Percentiles rank a stretch among this genome's conserved stretches.
phyloP scores from a whole-genome alignment of 2,329 filamentous ascomycete genomes.

The Exophiala oligosperma region DNA sequence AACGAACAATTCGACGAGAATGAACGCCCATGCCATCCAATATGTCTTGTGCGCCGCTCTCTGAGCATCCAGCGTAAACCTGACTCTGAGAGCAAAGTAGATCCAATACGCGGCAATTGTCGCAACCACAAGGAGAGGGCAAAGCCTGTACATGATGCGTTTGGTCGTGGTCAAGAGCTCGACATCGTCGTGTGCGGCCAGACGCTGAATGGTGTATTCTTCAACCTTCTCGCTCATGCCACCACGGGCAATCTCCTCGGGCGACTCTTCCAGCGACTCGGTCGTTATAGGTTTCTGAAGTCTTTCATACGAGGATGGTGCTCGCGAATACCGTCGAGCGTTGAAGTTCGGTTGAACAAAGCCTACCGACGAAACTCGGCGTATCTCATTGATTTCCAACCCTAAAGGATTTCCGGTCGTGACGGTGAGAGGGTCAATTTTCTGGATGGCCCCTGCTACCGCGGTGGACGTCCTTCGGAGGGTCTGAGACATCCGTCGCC shows the following conservation, averaged over 20 bases:
- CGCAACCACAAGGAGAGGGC: conserved; percentile 16
- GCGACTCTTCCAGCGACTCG: background rate
- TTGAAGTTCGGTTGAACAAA: conserved; percentile 16
- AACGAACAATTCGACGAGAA: conserved; percentile 19
- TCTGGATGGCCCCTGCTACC: conserved; percentile 13
- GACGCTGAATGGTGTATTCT: conserved; percentile 18
- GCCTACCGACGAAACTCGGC: conserved; percentile 19
- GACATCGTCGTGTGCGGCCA: conserved; percentile 21
- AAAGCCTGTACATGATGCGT: conserved; percentile 14
- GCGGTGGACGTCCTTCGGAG: conserved; percentile 14
- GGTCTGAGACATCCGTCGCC: conserved; percentile 12
- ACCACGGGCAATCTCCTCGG: background rate
- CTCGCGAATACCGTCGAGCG: conserved; percentile 14
- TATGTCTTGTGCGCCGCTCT: conserved; percentile 12
- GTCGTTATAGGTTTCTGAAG: conserved; percentile 5
- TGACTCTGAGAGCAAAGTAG: conserved; percentile 22
- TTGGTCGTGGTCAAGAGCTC: conserved; percentile 15
- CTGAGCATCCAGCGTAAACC: conserved; percentile 17
- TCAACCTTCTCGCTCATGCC: conserved; percentile 18
- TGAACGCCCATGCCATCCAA: conserved; percentile 26
- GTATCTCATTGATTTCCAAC: conserved; percentile 19
- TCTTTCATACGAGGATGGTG: background rate
- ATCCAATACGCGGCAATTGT: conserved; percentile 18
- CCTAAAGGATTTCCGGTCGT: conserved; percentile 20
- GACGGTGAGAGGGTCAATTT: conserved; percentile 18